Base-by-base conservation (phyloP, 768 basidiomycete species). In the Paxillus involutus region DNA sequence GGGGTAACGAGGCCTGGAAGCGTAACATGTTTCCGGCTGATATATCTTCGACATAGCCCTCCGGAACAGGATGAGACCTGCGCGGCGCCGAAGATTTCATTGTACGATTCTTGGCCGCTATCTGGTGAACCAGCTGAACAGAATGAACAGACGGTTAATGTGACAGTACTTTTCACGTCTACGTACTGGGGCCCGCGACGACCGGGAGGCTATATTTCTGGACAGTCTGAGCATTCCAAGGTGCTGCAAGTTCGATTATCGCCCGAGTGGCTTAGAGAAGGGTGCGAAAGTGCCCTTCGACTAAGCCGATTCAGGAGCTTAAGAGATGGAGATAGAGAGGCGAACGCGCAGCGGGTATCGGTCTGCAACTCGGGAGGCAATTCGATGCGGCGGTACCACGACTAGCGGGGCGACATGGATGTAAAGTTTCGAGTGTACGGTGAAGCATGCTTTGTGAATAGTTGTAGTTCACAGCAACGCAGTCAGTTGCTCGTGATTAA, bases 1-100 rank as follows among this genome's bases (percentile, higher is more conserved):
- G 76, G 3, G 90, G 90, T 0, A 92, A 74, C 2, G 86, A 85
- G 2, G 81, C 79, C 56, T 91, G 85, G 73, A 80, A 90, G 30
- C 86, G 80, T 33, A 91, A 77, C 87, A 90, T 91, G 1, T 83
- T 79, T 0, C 78, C 73, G 10, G 80, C 83, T n/a, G 74, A 71
- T 37, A 77, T 75, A 60, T 90, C 87, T 45, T 77, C 76, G 32
- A 68, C 65, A 67, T 83, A 81, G 44, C 79, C 79, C 32, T 74
- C 70, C 21, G 79, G 78, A 7, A 72, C 63, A 6, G 49, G 37
- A 59, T 66, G 71, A 2, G 72, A 66, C 43, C 57, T 61, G 49
- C 57, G 56, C 4, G 65, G 59, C 1, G 70, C 60, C 51, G 72
- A 71, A 32, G 71, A 57, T 39, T 66, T 71, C 43, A 74, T 46